Conservation (phyloP, 1,284 basidiomycete species). For the Moesziomyces globuligerus region DNA sequence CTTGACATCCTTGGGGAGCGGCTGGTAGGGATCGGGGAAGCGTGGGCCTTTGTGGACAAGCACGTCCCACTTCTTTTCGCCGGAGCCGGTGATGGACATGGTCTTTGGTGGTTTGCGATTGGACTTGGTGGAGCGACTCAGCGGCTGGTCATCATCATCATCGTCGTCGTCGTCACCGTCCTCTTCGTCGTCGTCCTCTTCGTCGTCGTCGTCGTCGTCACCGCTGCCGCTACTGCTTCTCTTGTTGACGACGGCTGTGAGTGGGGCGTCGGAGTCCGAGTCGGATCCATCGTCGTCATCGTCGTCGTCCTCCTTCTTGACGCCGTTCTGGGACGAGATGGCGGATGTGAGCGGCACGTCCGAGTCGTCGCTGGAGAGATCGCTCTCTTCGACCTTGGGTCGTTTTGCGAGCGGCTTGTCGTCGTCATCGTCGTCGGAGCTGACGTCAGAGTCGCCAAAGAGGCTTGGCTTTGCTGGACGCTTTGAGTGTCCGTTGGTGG, state of each 20-base stretch:
- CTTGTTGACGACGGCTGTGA: constrained; percentile 44
- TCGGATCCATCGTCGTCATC: constrained; percentile 14
- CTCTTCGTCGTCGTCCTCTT: constrained; percentile 46
- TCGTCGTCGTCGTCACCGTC: constrained; percentile 54
- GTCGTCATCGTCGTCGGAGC: constrained; percentile 43
- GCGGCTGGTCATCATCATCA: constrained; percentile 71
- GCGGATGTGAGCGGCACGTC: constrained; percentile 44
- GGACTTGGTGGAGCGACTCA: constrained; percentile 17
- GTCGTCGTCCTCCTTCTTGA: constrained; percentile 11
- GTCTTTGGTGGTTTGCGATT: constrained; percentile 40
- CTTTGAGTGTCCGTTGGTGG: constrained; percentile 30
- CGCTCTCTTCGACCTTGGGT: constrained; percentile 25
- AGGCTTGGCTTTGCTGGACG: constrained; percentile 30
- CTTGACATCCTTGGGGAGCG: constrained; percentile 84
- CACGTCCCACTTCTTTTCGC: constrained; percentile 80
- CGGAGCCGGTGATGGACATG: constrained; percentile 52
- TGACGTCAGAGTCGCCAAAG: constrained; percentile 27
- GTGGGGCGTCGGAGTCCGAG: constrained; percentile 48
- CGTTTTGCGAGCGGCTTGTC: constrained; percentile 46
- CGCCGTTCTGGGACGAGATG: constrained; percentile 18
- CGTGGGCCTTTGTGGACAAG: constrained; percentile 93
- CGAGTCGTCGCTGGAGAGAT: constrained; percentile 34
- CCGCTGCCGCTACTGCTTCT: constrained; percentile 20
- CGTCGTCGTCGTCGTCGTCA: constrained; percentile 32
- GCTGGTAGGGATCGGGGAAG: constrained; percentile 93